Evolutionary conservation across 768 basidiomycete genomes (phyloP).

Genomic region (Trametes sanguinea): DNA sequence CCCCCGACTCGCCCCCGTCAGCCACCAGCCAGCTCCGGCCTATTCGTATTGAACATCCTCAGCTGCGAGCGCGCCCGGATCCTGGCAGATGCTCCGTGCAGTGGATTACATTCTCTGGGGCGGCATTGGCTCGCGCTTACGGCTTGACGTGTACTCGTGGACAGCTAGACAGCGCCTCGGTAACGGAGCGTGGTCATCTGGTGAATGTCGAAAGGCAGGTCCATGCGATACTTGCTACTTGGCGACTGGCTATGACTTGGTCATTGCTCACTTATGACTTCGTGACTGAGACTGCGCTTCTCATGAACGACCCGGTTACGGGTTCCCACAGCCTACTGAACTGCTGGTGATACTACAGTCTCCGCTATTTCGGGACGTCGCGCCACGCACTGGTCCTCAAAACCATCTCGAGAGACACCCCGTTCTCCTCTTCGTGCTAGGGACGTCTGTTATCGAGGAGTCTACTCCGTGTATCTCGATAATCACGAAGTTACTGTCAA

Average conservation of each 20-base stretch:
- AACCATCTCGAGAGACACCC: too few relatives aligned
- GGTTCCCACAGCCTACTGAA: neutral
- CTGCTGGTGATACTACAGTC: neutral
- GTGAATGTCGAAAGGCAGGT: neutral
- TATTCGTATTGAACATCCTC: neutral
- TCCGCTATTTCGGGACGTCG: slow-evolving; percentile 5
- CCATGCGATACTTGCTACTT: neutral
- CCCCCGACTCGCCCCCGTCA: neutral
- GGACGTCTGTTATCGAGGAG: too few relatives aligned
- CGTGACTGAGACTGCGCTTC: neutral
- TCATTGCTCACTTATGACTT: neutral
- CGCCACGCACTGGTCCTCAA: too few relatives aligned
- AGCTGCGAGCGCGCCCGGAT: slow-evolving; percentile 6
- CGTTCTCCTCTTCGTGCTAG: too few relatives aligned
- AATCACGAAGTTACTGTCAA: too few relatives aligned
- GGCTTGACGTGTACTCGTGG: slow-evolving; percentile 5
- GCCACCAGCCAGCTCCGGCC: slow-evolving; percentile 2
- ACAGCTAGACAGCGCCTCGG: neutral
- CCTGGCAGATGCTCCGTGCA: slow-evolving; percentile 8
- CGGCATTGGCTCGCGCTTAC: slow-evolving; percentile 5
- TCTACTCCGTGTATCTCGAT: too few relatives aligned
- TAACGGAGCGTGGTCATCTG: slow-evolving; percentile 8
- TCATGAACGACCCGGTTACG: neutral
- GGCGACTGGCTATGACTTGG: neutral
- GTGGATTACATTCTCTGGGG: slow-evolving; percentile 4